phyloP scores from a whole-genome alignment of 768 basidiomycete species.

The Guyanaporus albipodus region DNA sequence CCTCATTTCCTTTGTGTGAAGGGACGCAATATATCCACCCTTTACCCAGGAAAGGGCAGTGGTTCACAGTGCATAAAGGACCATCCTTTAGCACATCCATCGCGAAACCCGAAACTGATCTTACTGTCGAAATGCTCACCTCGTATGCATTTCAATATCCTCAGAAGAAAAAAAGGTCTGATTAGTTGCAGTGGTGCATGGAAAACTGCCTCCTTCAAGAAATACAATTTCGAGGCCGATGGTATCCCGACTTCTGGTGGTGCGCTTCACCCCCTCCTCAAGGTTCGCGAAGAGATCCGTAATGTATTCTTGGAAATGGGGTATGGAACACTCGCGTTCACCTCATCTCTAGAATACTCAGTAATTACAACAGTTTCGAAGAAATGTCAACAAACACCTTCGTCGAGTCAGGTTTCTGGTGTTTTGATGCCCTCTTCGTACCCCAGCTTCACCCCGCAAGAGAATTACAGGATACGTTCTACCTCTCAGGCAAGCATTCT shows the following conservation, averaged over 20 bases:
- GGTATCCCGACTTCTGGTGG: slow-evolving; percentile 88
- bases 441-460: slow-evolving; percentile 99
- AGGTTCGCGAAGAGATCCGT: slow-evolving; percentile 96
- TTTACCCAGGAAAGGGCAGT: slow-evolving; percentile 79
- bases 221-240: slow-evolving; percentile 98
- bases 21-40: slow-evolving; percentile 2
- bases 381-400: slow-evolving; percentile 98
- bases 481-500: slow-evolving; percentile 71
- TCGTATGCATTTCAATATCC: slow-evolving; percentile 73
- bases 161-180: neutral
- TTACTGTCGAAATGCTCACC: slow-evolving; percentile 91
- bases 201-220: slow-evolving; percentile 93
- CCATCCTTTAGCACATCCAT: slow-evolving; percentile 84
- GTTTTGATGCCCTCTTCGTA: slow-evolving; percentile 96
- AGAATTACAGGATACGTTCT: slow-evolving; percentile 98
- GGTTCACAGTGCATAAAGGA: slow-evolving; percentile 89
- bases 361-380: slow-evolving; percentile 62
- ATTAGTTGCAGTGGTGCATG: slow-evolving; percentile 69
- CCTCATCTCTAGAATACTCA: neutral
- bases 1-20: neutral
- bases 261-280: slow-evolving; percentile 91
- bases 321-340: slow-evolving; percentile 41
- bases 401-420: slow-evolving; percentile 99
- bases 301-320: slow-evolving; percentile 99
- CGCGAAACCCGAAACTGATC: slow-evolving; percentile 91